phyloP scores from a whole-genome alignment of 352 stramenopile genomes.

The Lagenidium giganteum region DNA sequence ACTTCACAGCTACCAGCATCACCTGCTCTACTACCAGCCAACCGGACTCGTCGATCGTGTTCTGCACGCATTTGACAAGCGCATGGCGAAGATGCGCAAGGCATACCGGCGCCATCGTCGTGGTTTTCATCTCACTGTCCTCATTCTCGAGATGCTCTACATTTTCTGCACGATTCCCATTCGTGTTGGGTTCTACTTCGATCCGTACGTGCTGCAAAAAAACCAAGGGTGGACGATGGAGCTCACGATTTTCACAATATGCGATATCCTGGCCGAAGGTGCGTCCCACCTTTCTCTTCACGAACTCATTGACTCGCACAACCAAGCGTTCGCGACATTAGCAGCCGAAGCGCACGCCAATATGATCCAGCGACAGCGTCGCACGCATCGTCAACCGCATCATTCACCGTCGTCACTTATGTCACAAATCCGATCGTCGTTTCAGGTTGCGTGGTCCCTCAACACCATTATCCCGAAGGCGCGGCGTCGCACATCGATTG shows the following conservation, averaged over 20 bases:
- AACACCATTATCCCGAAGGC: conserved; percentile 45
- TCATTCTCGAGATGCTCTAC: conserved; percentile 27
- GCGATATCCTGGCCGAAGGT: conserved; percentile 50
- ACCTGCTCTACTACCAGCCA: too few species aligned
- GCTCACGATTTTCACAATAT: conserved; percentile 37
- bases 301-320: conserved; percentile 41
- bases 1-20: too few species aligned
- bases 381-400: conserved; percentile 1
- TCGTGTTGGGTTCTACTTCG: conserved; percentile 33
- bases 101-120: conserved; percentile 8
- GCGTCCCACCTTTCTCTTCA: conserved; percentile 32
- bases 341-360: conserved; percentile 16
- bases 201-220: conserved; percentile 19
- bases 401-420: neutral
- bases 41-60: neutral
- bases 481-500: conserved; percentile 26
- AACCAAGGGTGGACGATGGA: conserved; percentile 30
- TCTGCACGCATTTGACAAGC: too few species aligned
- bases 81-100: conserved; percentile 6
- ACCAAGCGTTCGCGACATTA: conserved; percentile 33
- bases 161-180: conserved; percentile 35
- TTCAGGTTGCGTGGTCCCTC: conserved; percentile 49
- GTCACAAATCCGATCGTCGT: conserved; percentile 22
- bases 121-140: conserved; percentile 16
- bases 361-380: conserved; percentile 17